These are phyloP conservation scores for Kluyveromyces sp. DNA, from an alignment of 1,139 yeast species.

Conservation along the genomic window DNA sequence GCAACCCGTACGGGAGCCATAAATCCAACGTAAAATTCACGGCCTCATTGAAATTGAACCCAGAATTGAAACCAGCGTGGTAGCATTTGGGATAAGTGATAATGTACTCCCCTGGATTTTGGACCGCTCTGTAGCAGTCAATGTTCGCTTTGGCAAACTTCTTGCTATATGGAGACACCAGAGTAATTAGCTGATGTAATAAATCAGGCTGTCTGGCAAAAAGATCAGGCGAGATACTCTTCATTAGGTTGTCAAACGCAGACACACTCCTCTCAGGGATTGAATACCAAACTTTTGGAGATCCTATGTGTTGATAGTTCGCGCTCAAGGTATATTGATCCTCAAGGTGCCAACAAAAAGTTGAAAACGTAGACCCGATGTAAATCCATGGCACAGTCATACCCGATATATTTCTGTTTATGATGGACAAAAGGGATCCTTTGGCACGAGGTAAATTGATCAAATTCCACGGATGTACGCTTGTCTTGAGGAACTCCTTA, in stretches of 20 bases:
- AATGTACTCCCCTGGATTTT: conserved; percentile 71
- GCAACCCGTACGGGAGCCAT: conserved; percentile 62
- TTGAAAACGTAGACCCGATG: conserved; percentile 64
- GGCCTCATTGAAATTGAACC: conserved; percentile 73
- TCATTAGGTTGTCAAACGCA: conserved; percentile 49
- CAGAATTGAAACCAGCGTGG: conserved; percentile 76
- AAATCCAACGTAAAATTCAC: conserved; percentile 67
- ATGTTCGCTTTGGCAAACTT: conserved; percentile 45
- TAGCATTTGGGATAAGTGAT: conserved; percentile 72
- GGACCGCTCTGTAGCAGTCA: conserved; percentile 65
- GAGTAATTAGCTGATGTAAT: conserved; percentile 76
- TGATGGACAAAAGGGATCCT: conserved; percentile 56
- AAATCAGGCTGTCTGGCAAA: conserved; percentile 83
- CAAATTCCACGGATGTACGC: conserved; percentile 59
- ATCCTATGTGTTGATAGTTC: conserved; percentile 70
- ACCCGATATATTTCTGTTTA: conserved; percentile 61
- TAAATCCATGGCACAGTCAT: conserved; percentile 83
- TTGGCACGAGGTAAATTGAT: conserved; percentile 58
- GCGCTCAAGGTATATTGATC: conserved; percentile 76
- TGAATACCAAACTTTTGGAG: conserved; percentile 74
- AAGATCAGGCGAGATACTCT: conserved; percentile 66
- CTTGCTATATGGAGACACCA: conserved; percentile 57
- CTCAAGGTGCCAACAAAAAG: conserved; percentile 84
- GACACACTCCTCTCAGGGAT: conserved; percentile 53
- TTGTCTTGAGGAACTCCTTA: conserved; percentile 34